Base-by-base conservation (phyloP, 208 protist species). In the Trypanosoma conorhini region DNA sequence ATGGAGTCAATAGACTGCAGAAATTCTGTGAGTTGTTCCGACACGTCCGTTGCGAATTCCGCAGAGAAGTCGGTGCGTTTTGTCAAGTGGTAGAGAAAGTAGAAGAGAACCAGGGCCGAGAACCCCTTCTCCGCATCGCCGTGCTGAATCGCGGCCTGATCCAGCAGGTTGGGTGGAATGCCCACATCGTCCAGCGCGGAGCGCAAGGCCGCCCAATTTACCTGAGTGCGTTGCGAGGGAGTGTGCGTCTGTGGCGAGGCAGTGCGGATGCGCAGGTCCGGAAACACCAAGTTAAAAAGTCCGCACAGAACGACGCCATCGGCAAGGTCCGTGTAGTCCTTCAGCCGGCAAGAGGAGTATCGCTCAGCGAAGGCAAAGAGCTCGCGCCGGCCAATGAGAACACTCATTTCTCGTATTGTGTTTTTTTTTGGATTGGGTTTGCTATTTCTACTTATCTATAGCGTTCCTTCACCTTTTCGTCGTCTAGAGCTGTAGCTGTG, bases 341-440 rank as follows among this genome's bases (percentile, higher is more conserved):
- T 76, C 33, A 92, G 67, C 13, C 68, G 80, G 3, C 71, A 65
- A 3, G 73, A 68, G 40, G 82, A 80, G 79, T 94, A 80, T 3
- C 88, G 80, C 62, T 94, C 88, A 13, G 86, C 88, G 58, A 94
- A 94, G 61, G 89, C 86, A 75, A 92, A 91, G 61, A 94, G 86
- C 59, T 94, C 85, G 68, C 87, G 81, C 58, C 76, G 73, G 17
- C 88, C 88, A 78, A 94, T 91, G 9, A 87, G 42, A 24, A 87
- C 74, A 28, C 63, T 68, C 24, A 71, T 74, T 52, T 56, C 26
- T 9, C n/a, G 44, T 62, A 26, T 30, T 50, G 33, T 40, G n/a
- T 24, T 35, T 65, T 48, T 5, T 28, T 40, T 15, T 56, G 52
- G 0, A 26, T 5, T 24, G 17, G 15, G 22, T 51, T 21, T 21